A percentile compares a stretch with the other conserved stretches of the same genome.
Evolutionary conservation across 352 stramenopile species (phyloP).

Genomic region (Pythium rishiriense): DNA sequence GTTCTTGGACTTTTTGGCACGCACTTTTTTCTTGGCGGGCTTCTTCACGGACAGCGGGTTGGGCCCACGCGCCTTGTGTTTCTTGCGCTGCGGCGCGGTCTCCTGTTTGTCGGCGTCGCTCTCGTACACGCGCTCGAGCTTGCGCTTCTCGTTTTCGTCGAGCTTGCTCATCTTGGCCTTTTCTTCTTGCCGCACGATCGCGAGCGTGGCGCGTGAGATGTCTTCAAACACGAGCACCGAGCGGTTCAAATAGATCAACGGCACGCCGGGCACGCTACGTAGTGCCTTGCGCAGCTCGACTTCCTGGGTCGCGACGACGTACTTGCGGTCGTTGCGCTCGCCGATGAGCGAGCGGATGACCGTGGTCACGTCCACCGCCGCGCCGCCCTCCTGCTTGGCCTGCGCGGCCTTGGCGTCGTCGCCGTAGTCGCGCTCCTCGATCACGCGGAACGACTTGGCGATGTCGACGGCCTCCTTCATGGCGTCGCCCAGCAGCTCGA

Average conservation of each 20-base stretch:
- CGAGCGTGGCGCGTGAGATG: constrained; percentile 72
- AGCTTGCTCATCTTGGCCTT: constrained; percentile 70
- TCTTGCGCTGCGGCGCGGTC: constrained; percentile 33
- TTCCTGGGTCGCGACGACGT: constrained; percentile 83
- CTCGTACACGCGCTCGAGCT: constrained; percentile 52
- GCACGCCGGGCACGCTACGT: constrained; percentile 65
- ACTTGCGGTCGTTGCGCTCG: constrained; percentile 81
- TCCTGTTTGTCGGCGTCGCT: constrained; percentile 17
- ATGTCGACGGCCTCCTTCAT: constrained; percentile 64
- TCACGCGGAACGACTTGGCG: constrained; percentile 68
- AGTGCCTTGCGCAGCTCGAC: constrained; percentile 80
- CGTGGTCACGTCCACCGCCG: constrained; percentile 50
- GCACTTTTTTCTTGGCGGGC: constrained; percentile 73
- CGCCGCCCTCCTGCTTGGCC: constrained; percentile 14
- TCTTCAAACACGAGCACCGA: constrained; percentile 88
- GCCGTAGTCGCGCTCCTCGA: constrained; percentile 40
- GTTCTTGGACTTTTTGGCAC: constrained; percentile 71
- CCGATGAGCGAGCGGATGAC: constrained; percentile 57
- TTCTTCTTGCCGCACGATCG: constrained; percentile 80
- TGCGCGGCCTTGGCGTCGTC: constrained; percentile 21
- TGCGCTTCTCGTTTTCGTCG: constrained; percentile 75
- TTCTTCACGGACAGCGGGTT: constrained; percentile 85
- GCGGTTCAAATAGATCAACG: constrained; percentile 86
- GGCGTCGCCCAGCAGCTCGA: constrained; percentile 64
- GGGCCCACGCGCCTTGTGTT: constrained; percentile 62